Evolutionary conservation across 192 early-diverging fungal genomes (phyloP), one percentile per base, ranked within the genome.

Genomic region (Coemansia sp.): DNA sequence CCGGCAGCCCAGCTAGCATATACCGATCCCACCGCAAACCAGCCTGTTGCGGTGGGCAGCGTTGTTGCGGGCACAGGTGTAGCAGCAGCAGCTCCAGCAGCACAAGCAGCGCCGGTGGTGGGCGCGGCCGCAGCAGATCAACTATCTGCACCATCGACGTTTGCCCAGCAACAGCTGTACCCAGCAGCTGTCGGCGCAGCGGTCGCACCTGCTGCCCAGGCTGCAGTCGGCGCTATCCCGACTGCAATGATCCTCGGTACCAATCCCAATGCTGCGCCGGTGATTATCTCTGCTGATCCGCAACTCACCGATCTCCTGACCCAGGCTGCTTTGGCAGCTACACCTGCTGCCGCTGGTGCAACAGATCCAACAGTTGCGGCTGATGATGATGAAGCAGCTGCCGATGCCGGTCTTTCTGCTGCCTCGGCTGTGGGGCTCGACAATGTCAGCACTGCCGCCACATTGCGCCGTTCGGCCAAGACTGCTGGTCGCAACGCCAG

Each of bases 121-220:
- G 64, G 37, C 20, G 61, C 43, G 2, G 67, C 65, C 2, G 59
- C 67, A 8, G 65, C 65, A n/a, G 73, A 79, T 34, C 65, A 68
- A 0, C 34, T 61, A 36, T 14, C 36, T 36, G 59, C 59, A 1
- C 36, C 36, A 20, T 61, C 59, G 8, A 41, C 38, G 8, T 61
- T 63, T 37, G 61, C 61, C 7, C 78, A 80, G 63, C 78, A 74
- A 32, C 78, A 80, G 62, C 62, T 68, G 41, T 80, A 75, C 20
- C 78, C 78, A 1, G 69, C 71, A 33, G 63, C 70, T 3, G 61
- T 65, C 4, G 73, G 64, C 3, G 61, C 68, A 20, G 34, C 45
- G 14, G 67, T 32, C 20, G 51, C 36, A 51, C 61, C 61, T 45
- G 68, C 68, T 15, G 51, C 61, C 2, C 68, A 22, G 11, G 33